Evolutionary conservation across 306 rosid genomes (phyloP).

Genomic region (Medicago lupulina): DNA sequence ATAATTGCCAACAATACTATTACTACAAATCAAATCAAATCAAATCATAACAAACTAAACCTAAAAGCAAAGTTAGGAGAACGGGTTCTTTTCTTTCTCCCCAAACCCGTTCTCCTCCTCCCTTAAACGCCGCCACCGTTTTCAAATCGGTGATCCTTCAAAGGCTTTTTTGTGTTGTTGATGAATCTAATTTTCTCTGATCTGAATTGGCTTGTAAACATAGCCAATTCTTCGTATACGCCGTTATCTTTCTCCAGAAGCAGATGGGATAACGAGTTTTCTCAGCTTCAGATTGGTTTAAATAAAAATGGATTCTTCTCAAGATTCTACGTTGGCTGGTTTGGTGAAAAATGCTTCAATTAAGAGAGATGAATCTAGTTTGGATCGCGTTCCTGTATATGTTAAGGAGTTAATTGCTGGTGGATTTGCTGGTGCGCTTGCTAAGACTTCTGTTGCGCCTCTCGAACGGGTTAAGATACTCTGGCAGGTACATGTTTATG

Average conservation of each 20-base stretch:
- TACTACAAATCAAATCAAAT: neutral
- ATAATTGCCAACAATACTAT: too few species aligned
- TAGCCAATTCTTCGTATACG: constrained; percentile 59
- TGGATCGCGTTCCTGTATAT: constrained; percentile 75
- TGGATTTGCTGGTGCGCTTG: constrained; percentile 89
- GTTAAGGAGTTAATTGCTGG: constrained; percentile 89
- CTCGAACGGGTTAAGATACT: constrained; percentile 90
- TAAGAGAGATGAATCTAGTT: constrained; percentile 51
- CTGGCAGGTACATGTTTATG: constrained; percentile 70
- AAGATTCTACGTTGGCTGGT: constrained; percentile 70
- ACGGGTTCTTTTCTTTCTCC: neutral
- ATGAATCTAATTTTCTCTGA: constrained; percentile 62
- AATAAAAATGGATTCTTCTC: constrained; percentile 67
- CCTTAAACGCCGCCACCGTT: neutral
- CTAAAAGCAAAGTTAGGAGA: neutral
- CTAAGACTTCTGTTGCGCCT: constrained; percentile 91
- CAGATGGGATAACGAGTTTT: constrained; percentile 81
- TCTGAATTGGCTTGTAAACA: constrained; percentile 63
- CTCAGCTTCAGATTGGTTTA: constrained; percentile 57
- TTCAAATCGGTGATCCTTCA: too few species aligned
- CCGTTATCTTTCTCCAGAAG: constrained; percentile 58
- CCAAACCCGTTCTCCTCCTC: constrained; percentile 6
- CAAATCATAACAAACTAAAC: neutral
- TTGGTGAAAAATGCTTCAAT: constrained; percentile 77
- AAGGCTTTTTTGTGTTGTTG: constrained; percentile 49